Evolutionary conservation across 2,329 filamentous ascomycete species (phyloP).

Genomic region (Aspergillus sp.): DNA sequence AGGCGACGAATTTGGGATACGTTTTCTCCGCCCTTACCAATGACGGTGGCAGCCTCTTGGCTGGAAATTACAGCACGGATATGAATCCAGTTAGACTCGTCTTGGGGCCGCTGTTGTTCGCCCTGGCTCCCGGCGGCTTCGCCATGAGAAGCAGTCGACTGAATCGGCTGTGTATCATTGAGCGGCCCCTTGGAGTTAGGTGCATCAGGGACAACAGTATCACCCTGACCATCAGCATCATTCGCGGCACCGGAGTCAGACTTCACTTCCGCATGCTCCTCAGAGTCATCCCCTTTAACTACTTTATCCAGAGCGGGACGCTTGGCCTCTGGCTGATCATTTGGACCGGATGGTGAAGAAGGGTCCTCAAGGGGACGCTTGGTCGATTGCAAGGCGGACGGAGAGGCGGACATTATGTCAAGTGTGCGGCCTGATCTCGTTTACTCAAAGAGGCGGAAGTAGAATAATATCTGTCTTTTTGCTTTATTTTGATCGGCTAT

Average conservation of each 20-base stretch:
- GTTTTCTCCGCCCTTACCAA: conserved; percentile 98
- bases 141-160: conserved; percentile 56
- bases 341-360: conserved; percentile 86
- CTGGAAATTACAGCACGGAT: conserved; percentile 96
- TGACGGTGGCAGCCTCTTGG: conserved; percentile 94
- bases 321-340: conserved; percentile 95
- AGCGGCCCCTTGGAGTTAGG: conserved; percentile 54
- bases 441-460: conserved; percentile 49
- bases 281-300: conserved; percentile 61
- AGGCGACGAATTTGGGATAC: conserved; percentile 94
- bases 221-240: conserved; percentile 52
- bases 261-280: conserved; percentile 31
- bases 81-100: conserved; percentile 96
- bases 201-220: conserved; percentile 68
- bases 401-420: conserved; percentile 69
- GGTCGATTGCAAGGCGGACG: conserved; percentile 49
- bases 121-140: conserved; percentile 48
- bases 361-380: conserved; percentile 98
- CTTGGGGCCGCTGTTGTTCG: conserved; percentile 59
- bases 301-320: conserved; percentile 93
- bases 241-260: conserved; percentile 22
- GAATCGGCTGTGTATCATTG: conserved; percentile 59
- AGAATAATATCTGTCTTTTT: conserved; percentile 48
- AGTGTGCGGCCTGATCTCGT: conserved; percentile 32
- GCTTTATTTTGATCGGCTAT: conserved; percentile 57